Conservation (phyloP, 2,329 filamentous ascomycete species). For the Paraconiothyrium brasiliense region DNA sequence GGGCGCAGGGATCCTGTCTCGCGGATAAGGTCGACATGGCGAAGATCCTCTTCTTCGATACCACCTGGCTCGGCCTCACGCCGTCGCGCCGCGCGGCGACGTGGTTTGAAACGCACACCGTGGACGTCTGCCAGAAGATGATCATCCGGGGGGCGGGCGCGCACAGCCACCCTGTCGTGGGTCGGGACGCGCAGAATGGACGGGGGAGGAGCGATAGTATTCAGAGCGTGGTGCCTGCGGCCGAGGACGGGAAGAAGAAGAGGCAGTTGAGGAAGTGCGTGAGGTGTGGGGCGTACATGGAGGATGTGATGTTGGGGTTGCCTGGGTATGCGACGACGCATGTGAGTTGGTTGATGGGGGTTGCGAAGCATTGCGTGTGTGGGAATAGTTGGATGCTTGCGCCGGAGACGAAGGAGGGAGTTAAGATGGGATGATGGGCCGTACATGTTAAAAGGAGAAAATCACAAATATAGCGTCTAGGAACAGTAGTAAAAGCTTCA, state of each 20-base stretch:
- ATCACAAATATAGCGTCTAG: neutral
- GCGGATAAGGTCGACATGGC: slow-evolving; percentile 70
- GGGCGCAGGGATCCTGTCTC: slow-evolving; percentile 61
- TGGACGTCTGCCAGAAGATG: slow-evolving; percentile 66
- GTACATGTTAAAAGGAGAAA: too few species aligned
- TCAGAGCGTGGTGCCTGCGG: slow-evolving; percentile 18
- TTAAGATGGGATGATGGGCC: neutral
- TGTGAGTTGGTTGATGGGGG: slow-evolving; percentile 46
- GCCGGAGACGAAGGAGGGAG: slow-evolving; percentile 30
- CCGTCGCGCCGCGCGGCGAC: slow-evolving; percentile 66
- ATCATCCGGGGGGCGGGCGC: slow-evolving; percentile 45
- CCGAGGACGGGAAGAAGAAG: slow-evolving; percentile 27
- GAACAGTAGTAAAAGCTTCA: neutral
- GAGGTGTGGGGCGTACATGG: slow-evolving; percentile 57
- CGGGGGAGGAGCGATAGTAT: slow-evolving; percentile 35
- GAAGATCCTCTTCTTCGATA: slow-evolving; percentile 77
- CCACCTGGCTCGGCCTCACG: slow-evolving; percentile 72
- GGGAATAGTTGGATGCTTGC: slow-evolving; percentile 50
- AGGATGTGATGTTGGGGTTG: slow-evolving; percentile 52
- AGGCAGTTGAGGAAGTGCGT: slow-evolving; percentile 51
- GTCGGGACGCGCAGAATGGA: slow-evolving; percentile 12
- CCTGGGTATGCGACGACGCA: slow-evolving; percentile 42
- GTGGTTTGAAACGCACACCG: slow-evolving; percentile 69
- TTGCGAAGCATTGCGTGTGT: slow-evolving; percentile 52
- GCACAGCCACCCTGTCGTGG: slow-evolving; percentile 31